Conservation (phyloP, 768 basidiomycete species). For the Chalciporus pseudorubinellus region DNA sequence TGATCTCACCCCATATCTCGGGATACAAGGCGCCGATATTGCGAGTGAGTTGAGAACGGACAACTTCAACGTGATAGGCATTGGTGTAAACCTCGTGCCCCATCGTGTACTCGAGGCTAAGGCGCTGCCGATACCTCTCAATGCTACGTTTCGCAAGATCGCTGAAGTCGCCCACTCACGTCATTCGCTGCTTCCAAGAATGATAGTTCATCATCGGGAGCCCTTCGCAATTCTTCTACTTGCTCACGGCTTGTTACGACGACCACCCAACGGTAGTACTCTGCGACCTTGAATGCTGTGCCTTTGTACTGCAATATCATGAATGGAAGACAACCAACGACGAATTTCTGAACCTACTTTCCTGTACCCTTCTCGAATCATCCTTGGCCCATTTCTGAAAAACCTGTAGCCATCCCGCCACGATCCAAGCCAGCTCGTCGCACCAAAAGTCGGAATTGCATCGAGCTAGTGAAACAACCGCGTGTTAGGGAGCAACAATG, state of each 20-base stretch:
- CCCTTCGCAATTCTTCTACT: conserved; percentile 39
- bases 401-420: conserved; percentile 22
- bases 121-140: conserved; percentile 22
- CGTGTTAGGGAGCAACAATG: not conserved
- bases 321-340: not conserved
- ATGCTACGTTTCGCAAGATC: not conserved
- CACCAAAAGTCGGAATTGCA: conserved; percentile 31
- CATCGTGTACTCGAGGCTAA: conserved; percentile 39
- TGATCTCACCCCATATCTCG: conserved; percentile 45
- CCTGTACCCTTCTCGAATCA: conserved; percentile 34
- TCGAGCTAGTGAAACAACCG: conserved; percentile 14
- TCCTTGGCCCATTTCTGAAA: conserved; percentile 8
- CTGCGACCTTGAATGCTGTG: conserved; percentile 32
- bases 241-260: conserved; percentile 31
- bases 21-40: conserved; percentile 39
- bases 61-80: conserved; percentile 30
- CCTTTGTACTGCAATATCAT: conserved; percentile 22
- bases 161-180: conserved; percentile 9
- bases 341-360: conserved; percentile 15
- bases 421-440: conserved; percentile 25
- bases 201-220: conserved; percentile 39
- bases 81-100: conserved; percentile 30
- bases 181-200: conserved; percentile 29
- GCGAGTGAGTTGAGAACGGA: conserved; percentile 34
- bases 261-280: conserved; percentile 36